Percentiles rank a stretch among this genome's conserved stretches.
These are phyloP conservation scores for Ustilago loliicola DNA, from an alignment of 1,284 basidiomycete genomes.

Conservation along the genomic window DNA sequence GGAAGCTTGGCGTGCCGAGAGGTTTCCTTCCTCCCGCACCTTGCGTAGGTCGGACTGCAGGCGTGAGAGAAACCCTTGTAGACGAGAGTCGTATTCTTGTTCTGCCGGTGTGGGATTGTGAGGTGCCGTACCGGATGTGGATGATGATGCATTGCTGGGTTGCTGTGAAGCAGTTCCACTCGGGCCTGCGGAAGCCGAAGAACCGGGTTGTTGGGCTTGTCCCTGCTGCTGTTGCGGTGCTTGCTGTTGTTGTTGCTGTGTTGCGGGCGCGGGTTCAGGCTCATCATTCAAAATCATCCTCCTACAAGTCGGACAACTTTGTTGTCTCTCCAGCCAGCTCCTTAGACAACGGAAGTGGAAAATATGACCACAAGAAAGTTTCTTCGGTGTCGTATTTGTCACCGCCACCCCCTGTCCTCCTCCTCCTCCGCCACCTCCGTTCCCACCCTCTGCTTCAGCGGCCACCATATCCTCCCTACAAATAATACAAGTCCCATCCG, in stretches of 20 bases:
- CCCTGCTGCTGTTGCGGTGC: conserved; percentile 8
- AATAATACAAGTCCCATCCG: conserved; percentile 95
- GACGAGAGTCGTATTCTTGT: conserved; percentile 24
- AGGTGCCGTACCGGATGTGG: not conserved
- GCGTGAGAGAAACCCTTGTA: conserved; percentile 45
- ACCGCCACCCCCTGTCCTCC: conserved; percentile 1
- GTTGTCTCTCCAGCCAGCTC: conserved; percentile 96
- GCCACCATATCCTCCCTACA: conserved; percentile 93
- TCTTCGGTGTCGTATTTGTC: conserved; percentile 91
- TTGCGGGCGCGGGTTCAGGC: conserved; percentile 11
- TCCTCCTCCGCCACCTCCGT: conserved; percentile 2
- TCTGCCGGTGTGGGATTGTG: conserved; percentile 24
- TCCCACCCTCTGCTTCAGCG: conserved; percentile 3
- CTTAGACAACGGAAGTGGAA: conserved; percentile 98
- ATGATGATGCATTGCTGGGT: not conserved
- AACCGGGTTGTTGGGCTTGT: not conserved
- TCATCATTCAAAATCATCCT: conserved; percentile 82
- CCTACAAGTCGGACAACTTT: conserved; percentile 93
- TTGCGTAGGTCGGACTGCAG: conserved; percentile 53
- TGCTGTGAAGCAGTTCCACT: conserved; percentile 2
- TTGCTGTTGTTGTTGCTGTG: conserved; percentile 12
- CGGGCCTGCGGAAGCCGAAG: not conserved
- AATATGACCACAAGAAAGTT: conserved; percentile 93
- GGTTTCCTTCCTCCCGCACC: conserved; percentile 48
- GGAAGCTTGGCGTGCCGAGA: conserved; percentile 25